Evolutionary conservation across 345 rosid species (phyloP).

Genomic region (Erysimum cheiranthoides): DNA sequence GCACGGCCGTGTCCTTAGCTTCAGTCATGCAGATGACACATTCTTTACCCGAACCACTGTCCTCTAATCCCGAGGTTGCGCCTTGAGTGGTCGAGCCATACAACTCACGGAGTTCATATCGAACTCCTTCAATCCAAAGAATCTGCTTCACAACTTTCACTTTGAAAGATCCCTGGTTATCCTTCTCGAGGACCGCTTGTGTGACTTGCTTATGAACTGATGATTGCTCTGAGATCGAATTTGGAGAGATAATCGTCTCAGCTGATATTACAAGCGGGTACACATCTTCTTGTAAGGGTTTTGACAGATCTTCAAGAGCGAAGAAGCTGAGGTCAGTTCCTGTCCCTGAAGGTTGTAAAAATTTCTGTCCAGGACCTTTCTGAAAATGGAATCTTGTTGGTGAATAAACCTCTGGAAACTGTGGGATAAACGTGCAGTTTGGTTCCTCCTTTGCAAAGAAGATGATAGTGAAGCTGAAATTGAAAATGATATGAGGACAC

Average conservation of each 20-base stretch:
- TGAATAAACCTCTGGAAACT: constrained; percentile 71
- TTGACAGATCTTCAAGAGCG: constrained; percentile 74
- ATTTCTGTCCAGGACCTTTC: constrained; percentile 77
- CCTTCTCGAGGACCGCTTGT: constrained; percentile 76
- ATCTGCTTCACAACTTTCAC: constrained; percentile 79
- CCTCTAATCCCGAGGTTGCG: constrained; percentile 60
- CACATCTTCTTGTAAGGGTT: constrained; percentile 75
- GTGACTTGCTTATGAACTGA: constrained; percentile 77
- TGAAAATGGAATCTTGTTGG: constrained; percentile 66
- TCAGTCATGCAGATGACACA: constrained; percentile 96
- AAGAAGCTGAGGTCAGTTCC: constrained; percentile 85
- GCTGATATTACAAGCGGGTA: constrained; percentile 90
- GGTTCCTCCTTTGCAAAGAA: constrained; percentile 88
- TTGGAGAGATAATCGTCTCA: constrained; percentile 53
- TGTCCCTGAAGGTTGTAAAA: constrained; percentile 77
- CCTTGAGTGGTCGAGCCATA: constrained; percentile 60
- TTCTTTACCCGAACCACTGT: constrained; percentile 74
- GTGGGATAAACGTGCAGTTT: constrained; percentile 69
- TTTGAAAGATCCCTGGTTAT: constrained; percentile 51
- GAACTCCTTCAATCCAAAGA: constrained; percentile 82
- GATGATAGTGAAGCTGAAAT: constrained; percentile 81
- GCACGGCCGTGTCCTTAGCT: constrained; percentile 82
- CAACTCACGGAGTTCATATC: constrained; percentile 81
- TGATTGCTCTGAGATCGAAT: constrained; percentile 42
- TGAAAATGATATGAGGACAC: constrained; percentile 45